phyloP scores from a whole-genome alignment of 192 early-diverging fungal genomes.

The Coemansia sp. region DNA sequence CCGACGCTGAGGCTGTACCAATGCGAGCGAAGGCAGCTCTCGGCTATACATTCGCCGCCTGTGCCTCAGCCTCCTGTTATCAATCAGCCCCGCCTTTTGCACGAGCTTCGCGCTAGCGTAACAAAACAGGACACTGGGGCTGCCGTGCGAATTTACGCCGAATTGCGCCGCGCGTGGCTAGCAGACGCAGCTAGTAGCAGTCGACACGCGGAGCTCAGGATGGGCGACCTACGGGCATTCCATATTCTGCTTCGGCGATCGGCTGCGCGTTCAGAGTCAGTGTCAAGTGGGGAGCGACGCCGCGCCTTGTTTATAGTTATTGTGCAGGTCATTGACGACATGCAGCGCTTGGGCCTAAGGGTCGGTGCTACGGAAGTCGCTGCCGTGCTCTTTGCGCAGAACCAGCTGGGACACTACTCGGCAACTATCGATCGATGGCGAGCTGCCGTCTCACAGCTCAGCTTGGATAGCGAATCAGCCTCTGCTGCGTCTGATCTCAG shows the following conservation, averaged over 20 bases:
- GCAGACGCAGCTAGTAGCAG: neutral
- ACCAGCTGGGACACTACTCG: constrained; percentile 6
- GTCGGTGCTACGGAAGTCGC: constrained; percentile 43
- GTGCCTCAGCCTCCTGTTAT: neutral
- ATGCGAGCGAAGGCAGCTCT: neutral
- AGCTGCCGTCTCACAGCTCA: neutral
- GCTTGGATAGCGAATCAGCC: neutral
- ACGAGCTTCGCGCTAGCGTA: neutral
- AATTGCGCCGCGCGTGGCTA: neutral
- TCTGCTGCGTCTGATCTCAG: neutral
- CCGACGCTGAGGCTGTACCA: neutral
- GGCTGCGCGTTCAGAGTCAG: neutral
- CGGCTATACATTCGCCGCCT: neutral
- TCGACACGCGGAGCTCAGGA: neutral
- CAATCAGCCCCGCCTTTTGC: neutral
- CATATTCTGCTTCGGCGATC: constrained; percentile 25
- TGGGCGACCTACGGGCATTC: constrained; percentile 23
- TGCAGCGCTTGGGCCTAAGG: constrained; percentile 22
- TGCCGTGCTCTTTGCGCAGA: constrained; percentile 14
- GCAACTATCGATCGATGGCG: constrained; percentile 24
- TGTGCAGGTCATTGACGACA: constrained; percentile 26
- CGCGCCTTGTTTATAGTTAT: neutral
- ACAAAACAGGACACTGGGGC: neutral
- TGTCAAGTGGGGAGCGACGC: neutral
- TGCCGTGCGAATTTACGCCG: constrained; percentile 10